Base-by-base conservation (phyloP, 2,329 filamentous ascomycete genomes). In the Plectosphaerella plurivora region DNA sequence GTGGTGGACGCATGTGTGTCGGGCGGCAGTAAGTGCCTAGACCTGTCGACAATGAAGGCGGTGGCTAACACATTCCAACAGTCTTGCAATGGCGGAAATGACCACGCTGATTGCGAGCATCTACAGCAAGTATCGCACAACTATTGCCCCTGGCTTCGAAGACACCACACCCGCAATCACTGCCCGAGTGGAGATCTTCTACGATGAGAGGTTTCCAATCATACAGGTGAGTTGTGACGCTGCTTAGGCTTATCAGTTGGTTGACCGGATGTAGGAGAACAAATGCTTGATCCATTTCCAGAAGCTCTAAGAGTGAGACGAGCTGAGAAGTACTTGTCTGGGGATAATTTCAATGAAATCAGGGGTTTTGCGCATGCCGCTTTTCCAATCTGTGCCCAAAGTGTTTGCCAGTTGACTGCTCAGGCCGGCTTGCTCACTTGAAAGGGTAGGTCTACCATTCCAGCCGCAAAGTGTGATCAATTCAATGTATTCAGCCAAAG, bases 21-120 rank as follows among this genome's bases (percentile, higher is more conserved):
- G 56, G 56, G 16, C 55, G 51, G 47, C 54, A 58, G 53, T 45
- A 14, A 51, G 53, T 37, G n/a, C 41, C 42, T 7, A 36, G 14
- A 45, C 18, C 16, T 42, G 11, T 36, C 24, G 15, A 7, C 14
- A 25, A 46, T 24, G 18, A 15, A 24, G 1, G 15, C 18, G 14
- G 8, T 16, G 22, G 14, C 42, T 46, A 11, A 46, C 16, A 33
- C 9, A 8, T 5, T 14, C n/a, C 3, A 11, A 15, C 15, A 57
- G 55, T 46, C 49, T 57, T 33, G 55, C 53, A 35, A 53, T 57
- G 53, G 55, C 51, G 4, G 55, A 57, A 36, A 57, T 57, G 55
- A 57, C 53, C 4, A 55, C 53, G 10, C 42, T 57, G 11, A 12
- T 36, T 3, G 55, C 55, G 18, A 46, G 53, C 8, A 12, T 57